Conservation (phyloP, 164 flowering plant species). For the Euptelea pleiosperma region DNA sequence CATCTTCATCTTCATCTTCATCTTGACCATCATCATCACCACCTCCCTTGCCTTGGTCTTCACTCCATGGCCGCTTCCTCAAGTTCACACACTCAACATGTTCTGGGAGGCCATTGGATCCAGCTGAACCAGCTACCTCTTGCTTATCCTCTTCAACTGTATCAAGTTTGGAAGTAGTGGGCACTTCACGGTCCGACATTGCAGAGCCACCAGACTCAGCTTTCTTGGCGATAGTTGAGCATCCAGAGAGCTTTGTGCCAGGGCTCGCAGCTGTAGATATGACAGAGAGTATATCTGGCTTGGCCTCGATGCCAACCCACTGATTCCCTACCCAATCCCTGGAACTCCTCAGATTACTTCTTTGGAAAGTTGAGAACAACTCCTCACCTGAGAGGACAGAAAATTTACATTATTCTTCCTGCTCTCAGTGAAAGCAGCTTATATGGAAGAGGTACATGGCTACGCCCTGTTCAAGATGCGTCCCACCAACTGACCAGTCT, state of each 20-base stretch:
- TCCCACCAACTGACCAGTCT: no score
- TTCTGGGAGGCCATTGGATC: slow-evolving; percentile 13
- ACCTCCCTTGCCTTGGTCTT: slow-evolving; percentile 22
- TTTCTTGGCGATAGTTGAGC: slow-evolving; percentile 34
- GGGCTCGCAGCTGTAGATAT: slow-evolving; percentile 37
- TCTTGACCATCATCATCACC: slow-evolving; percentile 19
- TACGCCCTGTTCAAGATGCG: no score
- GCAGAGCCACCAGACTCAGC: slow-evolving; percentile 33
- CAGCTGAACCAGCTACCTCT: slow-evolving; percentile 14
- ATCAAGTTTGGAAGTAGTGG: slow-evolving; percentile 20
- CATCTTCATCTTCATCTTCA: slow-evolving; percentile 11
- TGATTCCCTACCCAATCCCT: slow-evolving; percentile 71
- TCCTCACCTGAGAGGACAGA: slow-evolving; percentile 83
- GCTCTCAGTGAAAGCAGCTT: no score
- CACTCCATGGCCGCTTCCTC: slow-evolving; percentile 24
- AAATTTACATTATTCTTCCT: no score
- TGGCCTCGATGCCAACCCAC: slow-evolving; percentile 65
- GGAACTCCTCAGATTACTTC: slow-evolving; percentile 58
- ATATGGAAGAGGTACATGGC: no score
- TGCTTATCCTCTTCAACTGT: slow-evolving; percentile 32
- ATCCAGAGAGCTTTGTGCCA: slow-evolving; percentile 38
- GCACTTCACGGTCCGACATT: slow-evolving; percentile 24
- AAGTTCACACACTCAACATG: slow-evolving; percentile 12
- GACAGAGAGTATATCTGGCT: slow-evolving; percentile 47
- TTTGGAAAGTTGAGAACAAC: slow-evolving; percentile 37